Conservation (phyloP, 2,329 filamentous ascomycete species). For the Pezicula neosporulosa region DNA sequence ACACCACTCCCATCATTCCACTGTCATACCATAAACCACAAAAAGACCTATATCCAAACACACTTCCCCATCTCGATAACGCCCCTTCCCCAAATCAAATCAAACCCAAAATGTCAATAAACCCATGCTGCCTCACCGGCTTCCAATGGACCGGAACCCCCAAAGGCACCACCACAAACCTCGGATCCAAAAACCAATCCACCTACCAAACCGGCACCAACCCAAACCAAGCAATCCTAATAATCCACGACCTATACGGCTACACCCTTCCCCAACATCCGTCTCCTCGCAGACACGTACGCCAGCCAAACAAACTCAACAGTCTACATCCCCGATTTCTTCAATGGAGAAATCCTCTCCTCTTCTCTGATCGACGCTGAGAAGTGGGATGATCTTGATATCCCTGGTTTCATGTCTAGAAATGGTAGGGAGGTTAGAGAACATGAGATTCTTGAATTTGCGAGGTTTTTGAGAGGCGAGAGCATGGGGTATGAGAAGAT, state of each 20-base stretch:
- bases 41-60: too few species aligned
- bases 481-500: slow-evolving; percentile 13
- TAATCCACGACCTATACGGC: slow-evolving; percentile 37
- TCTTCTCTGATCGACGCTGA: slow-evolving; percentile 2
- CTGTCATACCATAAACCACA: too few species aligned
- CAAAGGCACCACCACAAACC: slow-evolving; percentile 27
- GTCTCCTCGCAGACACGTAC: slow-evolving; percentile 44
- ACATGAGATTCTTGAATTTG: slow-evolving; percentile 14
- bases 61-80: too few species aligned
- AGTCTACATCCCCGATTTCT: slow-evolving; percentile 36
- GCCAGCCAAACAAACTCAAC: slow-evolving; percentile 40
- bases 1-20: too few species aligned
- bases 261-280: slow-evolving; percentile 41
- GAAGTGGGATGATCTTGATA: slow-evolving; percentile 28
- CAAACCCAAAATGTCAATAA: too few species aligned
- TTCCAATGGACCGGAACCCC: slow-evolving; percentile 39
- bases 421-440: slow-evolving; percentile 13
- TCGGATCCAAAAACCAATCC: slow-evolving; percentile 24
- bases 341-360: slow-evolving; percentile 12
- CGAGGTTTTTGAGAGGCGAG: slow-evolving; percentile 3
- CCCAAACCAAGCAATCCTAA: slow-evolving; percentile 30
- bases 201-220: slow-evolving; percentile 35
- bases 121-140: slow-evolving; percentile 30
- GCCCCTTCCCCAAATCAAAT: too few species aligned
- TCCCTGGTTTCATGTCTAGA: slow-evolving; percentile 8